phyloP scores from a whole-genome alignment of 352 stramenopile species.

The Phytophthora pini region DNA sequence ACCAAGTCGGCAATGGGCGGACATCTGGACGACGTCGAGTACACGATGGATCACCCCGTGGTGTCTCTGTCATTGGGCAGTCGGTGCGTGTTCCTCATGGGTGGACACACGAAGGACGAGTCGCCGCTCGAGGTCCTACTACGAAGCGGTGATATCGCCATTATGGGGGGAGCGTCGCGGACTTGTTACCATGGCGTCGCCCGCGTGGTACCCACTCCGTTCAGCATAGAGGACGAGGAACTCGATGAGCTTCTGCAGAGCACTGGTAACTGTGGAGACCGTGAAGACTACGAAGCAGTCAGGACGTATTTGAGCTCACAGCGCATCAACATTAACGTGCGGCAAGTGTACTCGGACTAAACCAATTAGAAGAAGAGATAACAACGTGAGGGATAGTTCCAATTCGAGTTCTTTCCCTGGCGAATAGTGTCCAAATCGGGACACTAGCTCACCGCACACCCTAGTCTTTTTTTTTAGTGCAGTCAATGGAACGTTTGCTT shows the following conservation, averaged over 20 bases:
- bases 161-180: constrained; percentile 65
- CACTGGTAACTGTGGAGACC: not conserved
- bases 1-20: constrained; percentile 79
- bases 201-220: constrained; percentile 57
- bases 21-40: constrained; percentile 86
- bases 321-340: constrained; percentile 86
- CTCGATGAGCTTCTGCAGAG: constrained; percentile 27
- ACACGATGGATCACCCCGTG: constrained; percentile 84
- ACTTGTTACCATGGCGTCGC: constrained; percentile 80
- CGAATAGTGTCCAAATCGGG: too few relatives aligned
- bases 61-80: constrained; percentile 82
- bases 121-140: constrained; percentile 67
- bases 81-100: constrained; percentile 80
- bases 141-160: constrained; percentile 71
- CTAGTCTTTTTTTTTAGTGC: too few relatives aligned
- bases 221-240: constrained; percentile 37
- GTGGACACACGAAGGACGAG: constrained; percentile 66
- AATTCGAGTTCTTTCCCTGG: too few relatives aligned
- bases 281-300: constrained; percentile 51
- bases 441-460: too few relatives aligned
- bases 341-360: constrained; percentile 66
- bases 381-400: too few relatives aligned
- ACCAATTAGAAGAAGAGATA: too few relatives aligned
- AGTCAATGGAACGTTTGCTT: too few relatives aligned
- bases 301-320: constrained; percentile 59